Conservation (phyloP, 1,284 basidiomycete species). For the Chondrostereum purpureum region DNA sequence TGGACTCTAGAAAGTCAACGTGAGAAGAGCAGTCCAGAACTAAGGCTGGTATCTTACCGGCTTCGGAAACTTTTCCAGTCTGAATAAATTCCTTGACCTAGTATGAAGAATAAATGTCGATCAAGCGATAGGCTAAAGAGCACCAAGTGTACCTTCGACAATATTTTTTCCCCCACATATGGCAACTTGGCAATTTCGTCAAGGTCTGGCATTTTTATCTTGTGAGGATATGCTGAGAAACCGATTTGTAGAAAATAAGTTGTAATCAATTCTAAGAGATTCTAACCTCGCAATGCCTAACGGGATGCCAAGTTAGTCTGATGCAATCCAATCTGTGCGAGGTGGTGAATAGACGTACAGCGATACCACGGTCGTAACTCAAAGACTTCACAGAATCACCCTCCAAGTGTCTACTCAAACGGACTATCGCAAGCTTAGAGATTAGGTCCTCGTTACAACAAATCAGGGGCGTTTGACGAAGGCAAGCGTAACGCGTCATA, state of each 20-base stretch:
- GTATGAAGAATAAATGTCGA: neutral
- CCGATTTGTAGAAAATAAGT: neutral
- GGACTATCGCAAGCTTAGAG: constrained; percentile 51
- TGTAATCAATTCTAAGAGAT: constrained; percentile 4
- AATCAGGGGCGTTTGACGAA: constrained; percentile 53
- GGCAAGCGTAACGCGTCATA: constrained; percentile 47
- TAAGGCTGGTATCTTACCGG: constrained; percentile 35
- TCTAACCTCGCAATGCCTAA: too few relatives aligned
- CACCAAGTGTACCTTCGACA: constrained; percentile 40
- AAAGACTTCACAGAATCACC: constrained; percentile 58
- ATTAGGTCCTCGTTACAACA: constrained; percentile 61
- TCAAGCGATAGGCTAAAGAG: constrained; percentile 14
- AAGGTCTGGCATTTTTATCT: constrained; percentile 36
- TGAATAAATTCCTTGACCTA: constrained; percentile 63
- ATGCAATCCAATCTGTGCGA: too few relatives aligned
- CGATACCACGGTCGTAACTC: constrained; percentile 60
- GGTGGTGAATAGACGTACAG: constrained; percentile 37
- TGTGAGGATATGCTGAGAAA: constrained; percentile 53
- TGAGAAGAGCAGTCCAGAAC: neutral
- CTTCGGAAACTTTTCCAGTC: constrained; percentile 50
- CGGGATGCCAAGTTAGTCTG: too few relatives aligned
- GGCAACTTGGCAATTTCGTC: constrained; percentile 49
- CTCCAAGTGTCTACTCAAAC: constrained; percentile 52
- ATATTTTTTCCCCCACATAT: constrained; percentile 55
- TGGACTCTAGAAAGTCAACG: constrained; percentile 33